These are phyloP conservation scores for Saccharomycopsis phalli DNA, from an alignment of 1,139 yeast genomes.

Conservation along the genomic window DNA sequence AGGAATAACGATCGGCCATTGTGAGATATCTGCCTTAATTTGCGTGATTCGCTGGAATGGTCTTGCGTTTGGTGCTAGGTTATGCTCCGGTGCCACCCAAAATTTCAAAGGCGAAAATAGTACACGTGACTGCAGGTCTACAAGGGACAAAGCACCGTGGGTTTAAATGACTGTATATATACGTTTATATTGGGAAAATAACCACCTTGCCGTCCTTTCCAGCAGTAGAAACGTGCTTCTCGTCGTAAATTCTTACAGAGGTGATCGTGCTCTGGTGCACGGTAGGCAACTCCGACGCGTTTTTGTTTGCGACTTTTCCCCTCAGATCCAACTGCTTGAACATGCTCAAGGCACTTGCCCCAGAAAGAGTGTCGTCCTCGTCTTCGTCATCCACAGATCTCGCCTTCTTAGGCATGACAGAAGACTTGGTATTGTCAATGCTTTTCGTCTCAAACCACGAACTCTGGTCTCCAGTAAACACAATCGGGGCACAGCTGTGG, in stretches of 20 bases:
- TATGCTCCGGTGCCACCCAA: too few relatives aligned
- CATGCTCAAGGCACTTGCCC: slow-evolving; percentile 85
- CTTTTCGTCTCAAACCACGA: slow-evolving; percentile 64
- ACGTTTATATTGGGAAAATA: slow-evolving; percentile 36
- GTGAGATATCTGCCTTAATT: too few relatives aligned
- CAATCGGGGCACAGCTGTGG: slow-evolving; percentile 83
- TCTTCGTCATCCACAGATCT: slow-evolving; percentile 40
- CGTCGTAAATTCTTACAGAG: slow-evolving; percentile 44
- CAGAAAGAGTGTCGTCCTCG: slow-evolving; percentile 53
- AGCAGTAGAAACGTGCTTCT: slow-evolving; percentile 51
- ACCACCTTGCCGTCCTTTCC: slow-evolving; percentile 92
- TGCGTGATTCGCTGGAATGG: too few relatives aligned
- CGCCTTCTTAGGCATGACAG: slow-evolving; percentile 2
- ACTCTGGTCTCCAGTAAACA: slow-evolving; percentile 59
- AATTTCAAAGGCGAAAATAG: too few relatives aligned
- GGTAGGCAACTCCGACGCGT: slow-evolving; percentile 51
- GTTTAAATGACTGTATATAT: too few relatives aligned
- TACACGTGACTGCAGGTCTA: too few relatives aligned
- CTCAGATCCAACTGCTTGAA: slow-evolving; percentile 92
- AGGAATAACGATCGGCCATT: slow-evolving; percentile 98
- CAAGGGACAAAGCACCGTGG: too few relatives aligned
- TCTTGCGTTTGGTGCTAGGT: too few relatives aligned
- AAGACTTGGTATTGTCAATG: slow-evolving; percentile 39
- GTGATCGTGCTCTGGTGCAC: slow-evolving; percentile 90
- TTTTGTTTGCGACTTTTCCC: slow-evolving; percentile 59